Percentiles rank a stretch among this genome's conserved stretches.
phyloP scores from a whole-genome alignment of 306 rosid genomes.

The Begonia loranthoides region DNA sequence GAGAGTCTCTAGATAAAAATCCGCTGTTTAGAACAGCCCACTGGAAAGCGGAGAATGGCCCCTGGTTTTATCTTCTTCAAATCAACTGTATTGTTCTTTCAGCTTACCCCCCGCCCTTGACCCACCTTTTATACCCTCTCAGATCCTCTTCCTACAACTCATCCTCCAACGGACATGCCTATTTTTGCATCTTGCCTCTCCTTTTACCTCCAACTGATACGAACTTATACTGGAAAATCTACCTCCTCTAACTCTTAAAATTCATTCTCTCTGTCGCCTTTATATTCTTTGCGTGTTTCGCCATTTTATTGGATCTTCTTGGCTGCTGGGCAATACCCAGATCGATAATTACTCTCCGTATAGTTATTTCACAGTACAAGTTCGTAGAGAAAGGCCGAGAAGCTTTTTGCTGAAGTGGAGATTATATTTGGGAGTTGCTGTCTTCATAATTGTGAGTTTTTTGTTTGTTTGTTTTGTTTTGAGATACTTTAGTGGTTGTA shows the following conservation, averaged over 20 bases:
- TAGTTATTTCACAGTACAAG: not conserved
- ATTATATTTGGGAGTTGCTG: not conserved
- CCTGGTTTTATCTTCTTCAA: slow-evolving; percentile 78
- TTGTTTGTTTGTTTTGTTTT: too few relatives aligned
- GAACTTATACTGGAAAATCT: not conserved
- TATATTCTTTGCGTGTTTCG: not conserved
- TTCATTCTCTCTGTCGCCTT: not conserved
- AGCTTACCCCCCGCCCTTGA: slow-evolving; percentile 32
- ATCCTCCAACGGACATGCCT: slow-evolving; percentile 24
- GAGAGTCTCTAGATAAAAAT: slow-evolving; percentile 18
- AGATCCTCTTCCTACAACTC: slow-evolving; percentile 15
- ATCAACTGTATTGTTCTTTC: slow-evolving; percentile 47
- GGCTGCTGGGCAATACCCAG: slow-evolving; percentile 5
- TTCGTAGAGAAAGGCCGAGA: not conserved
- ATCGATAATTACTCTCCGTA: not conserved
- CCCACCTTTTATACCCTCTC: slow-evolving; percentile 45
- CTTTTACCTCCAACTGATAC: slow-evolving; percentile 15
- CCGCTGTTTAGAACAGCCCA: slow-evolving; percentile 98
- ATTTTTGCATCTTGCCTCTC: slow-evolving; percentile 17
- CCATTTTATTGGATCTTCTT: slow-evolving; percentile 8
- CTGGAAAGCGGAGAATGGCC: slow-evolving; percentile 63
- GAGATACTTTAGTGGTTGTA: not conserved
- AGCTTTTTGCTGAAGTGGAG: not conserved
- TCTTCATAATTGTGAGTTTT: not conserved
- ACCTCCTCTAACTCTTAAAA: not conserved